A percentile compares a stretch with the other conserved stretches of the same genome.
phyloP scores from a whole-genome alignment of 164 flowering plant species.

The Annona cherimola region DNA sequence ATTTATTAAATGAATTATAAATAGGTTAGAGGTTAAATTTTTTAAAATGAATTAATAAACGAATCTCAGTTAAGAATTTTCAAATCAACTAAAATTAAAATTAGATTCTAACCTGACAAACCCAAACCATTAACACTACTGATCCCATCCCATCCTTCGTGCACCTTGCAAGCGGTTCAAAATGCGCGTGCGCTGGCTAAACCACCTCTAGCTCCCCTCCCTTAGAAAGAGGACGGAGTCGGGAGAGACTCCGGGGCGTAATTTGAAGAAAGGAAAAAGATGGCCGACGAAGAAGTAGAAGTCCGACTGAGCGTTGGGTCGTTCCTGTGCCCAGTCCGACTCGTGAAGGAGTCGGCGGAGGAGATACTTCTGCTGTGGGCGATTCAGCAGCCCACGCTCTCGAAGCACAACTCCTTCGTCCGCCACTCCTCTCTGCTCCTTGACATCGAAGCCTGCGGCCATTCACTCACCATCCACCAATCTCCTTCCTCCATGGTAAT shows the following conservation, averaged over 20 bases:
- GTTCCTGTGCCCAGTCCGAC: constrained; percentile 38
- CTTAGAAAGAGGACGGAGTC: background rate
- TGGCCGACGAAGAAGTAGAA: constrained; percentile 21
- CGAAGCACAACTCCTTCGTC: constrained; percentile 70
- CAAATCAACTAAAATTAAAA: no score
- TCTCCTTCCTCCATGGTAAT: constrained; percentile 79
- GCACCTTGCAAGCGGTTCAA: background rate
- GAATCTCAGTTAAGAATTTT: no score
- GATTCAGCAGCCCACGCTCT: constrained; percentile 65
- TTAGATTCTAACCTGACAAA: no score
- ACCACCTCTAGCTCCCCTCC: background rate
- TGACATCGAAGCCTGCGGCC: constrained; percentile 73
- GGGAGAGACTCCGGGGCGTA: background rate
- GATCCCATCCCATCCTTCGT: no score
- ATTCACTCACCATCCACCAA: constrained; percentile 63
- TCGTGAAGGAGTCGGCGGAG: constrained; percentile 45
- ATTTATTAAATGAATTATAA: no score
- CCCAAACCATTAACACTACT: no score
- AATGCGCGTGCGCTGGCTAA: background rate
- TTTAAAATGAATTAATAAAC: no score
- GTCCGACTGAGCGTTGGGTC: constrained; percentile 33
- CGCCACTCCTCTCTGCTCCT: constrained; percentile 67
- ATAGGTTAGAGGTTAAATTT: no score
- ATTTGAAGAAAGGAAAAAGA: no score
- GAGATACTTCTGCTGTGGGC: constrained; percentile 88